Evolutionary conservation across 768 basidiomycete genomes (phyloP).

Genomic region (Daedaleopsis sinensis): DNA sequence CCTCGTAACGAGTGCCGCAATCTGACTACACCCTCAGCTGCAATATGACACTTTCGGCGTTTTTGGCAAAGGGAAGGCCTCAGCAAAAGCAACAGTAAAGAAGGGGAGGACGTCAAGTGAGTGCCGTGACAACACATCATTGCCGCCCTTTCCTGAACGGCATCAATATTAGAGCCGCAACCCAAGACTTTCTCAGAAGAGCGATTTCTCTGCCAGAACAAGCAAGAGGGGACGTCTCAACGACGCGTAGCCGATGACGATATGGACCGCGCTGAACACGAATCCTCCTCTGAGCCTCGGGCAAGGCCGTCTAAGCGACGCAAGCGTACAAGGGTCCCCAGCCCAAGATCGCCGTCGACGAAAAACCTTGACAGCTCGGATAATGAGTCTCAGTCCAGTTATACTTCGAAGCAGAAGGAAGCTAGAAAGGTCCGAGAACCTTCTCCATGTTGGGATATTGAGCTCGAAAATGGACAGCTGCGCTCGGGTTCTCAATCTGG

Average conservation of each 20-base stretch:
- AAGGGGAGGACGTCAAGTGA: conserved; percentile 33
- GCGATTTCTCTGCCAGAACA: conserved; percentile 22
- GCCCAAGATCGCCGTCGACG: not conserved
- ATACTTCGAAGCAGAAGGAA: not conserved
- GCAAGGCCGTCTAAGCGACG: not conserved
- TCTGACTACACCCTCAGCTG: not conserved
- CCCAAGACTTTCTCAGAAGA: conserved; percentile 28
- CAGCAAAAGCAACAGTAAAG: conserved; percentile 41
- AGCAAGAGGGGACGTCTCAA: not conserved
- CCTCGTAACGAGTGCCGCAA: not conserved
- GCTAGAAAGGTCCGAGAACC: conserved; percentile 14
- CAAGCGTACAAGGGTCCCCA: not conserved
- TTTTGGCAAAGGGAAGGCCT: conserved; percentile 69
- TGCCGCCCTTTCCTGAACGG: not conserved
- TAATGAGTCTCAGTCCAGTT: not conserved
- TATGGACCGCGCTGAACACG: not conserved
- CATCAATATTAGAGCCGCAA: conserved; percentile 6
- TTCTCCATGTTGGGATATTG: conserved; percentile 63
- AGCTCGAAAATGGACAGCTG: conserved; percentile 34
- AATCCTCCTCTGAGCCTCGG: not conserved
- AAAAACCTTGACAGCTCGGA: not conserved
- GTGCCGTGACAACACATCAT: not conserved
- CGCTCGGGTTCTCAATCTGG: conserved; percentile 21
- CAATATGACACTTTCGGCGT: conserved; percentile 59
- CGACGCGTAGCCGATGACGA: not conserved